phyloP scores from a whole-genome alignment of 2,329 filamentous ascomycete genomes.

The Colletotrichum cuscutae region DNA sequence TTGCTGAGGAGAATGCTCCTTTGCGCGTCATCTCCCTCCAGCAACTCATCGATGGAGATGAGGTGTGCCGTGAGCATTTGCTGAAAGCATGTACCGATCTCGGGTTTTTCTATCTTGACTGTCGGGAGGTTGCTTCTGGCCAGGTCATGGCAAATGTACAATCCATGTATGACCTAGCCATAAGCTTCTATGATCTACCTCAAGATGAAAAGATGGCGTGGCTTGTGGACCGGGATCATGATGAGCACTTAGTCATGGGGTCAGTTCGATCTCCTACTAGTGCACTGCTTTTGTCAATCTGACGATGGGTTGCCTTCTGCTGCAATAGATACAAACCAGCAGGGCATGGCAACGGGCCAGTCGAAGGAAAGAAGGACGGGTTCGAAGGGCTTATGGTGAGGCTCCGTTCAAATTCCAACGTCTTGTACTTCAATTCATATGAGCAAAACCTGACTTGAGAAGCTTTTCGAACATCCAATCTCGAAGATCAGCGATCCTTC shows the following conservation, averaged over 20 bases:
- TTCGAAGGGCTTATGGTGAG: constrained; percentile 19
- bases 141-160: constrained; percentile 5
- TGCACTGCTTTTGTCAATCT: no score
- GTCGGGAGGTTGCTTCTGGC: background rate
- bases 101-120: constrained; percentile 16
- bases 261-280: background rate
- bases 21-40: constrained; percentile 11
- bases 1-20: constrained; percentile 15
- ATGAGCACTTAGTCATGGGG: constrained; percentile 20
- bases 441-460: background rate
- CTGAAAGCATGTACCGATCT: constrained; percentile 19
- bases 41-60: constrained; percentile 7
- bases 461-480: constrained; percentile 20
- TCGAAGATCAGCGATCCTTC: constrained; percentile 4
- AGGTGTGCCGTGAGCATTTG: background rate
- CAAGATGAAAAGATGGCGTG: constrained; percentile 1
- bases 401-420: no score
- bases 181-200: constrained; percentile 10
- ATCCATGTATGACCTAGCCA: constrained; percentile 4
- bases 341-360: constrained; percentile 13
- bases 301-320: background rate
- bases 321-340: constrained; percentile 15
- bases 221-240: constrained; percentile 20
- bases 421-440: background rate
- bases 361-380: constrained; percentile 15